Conservation (phyloP, 495 filamentous ascomycete species). For the Aspergillus homomorphus region DNA sequence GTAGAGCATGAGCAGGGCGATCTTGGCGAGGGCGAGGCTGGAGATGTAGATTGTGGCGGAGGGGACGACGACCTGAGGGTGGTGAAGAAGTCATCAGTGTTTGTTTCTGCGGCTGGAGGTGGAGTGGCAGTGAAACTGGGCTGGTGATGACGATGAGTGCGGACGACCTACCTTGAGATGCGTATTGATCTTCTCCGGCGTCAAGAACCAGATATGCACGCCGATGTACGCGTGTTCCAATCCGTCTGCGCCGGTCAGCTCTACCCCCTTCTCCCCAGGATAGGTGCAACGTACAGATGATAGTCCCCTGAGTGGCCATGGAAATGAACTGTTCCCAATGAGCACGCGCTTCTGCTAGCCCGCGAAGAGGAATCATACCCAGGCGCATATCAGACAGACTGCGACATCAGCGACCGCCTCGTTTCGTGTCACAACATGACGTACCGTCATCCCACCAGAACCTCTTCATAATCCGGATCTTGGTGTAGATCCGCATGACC, state of each 20-base stretch:
- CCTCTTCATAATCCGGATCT: slow-evolving; percentile 13
- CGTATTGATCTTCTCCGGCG: slow-evolving; percentile 6
- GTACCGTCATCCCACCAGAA: slow-evolving; percentile 31
- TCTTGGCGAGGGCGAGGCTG: slow-evolving; percentile 36
- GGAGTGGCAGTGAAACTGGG: too few species aligned
- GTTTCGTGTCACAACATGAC: neutral
- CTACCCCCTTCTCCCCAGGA: neutral
- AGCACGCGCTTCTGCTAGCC: neutral
- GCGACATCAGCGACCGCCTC: neutral
- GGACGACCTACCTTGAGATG: neutral
- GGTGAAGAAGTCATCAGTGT: neutral
- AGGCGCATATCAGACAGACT: slow-evolving; percentile 27
- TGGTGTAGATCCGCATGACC: slow-evolving; percentile 19
- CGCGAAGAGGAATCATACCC: slow-evolving; percentile 18
- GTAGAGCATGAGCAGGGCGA: slow-evolving; percentile 30
- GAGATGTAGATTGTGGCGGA: slow-evolving; percentile 30
- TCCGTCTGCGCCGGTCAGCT: slow-evolving; percentile 10
- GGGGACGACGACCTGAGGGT: slow-evolving; percentile 21
- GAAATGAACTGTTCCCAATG: slow-evolving; percentile 20
- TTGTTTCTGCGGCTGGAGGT: too few species aligned
- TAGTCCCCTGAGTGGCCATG: slow-evolving; percentile 19
- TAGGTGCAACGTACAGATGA: slow-evolving; percentile 19
- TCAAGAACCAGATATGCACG: slow-evolving; percentile 19
- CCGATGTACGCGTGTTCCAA: slow-evolving; percentile 14
- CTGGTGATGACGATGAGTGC: too few species aligned